Base-by-base conservation (phyloP, 805 yeast genomes). In the Yarrowia alimentaria region DNA sequence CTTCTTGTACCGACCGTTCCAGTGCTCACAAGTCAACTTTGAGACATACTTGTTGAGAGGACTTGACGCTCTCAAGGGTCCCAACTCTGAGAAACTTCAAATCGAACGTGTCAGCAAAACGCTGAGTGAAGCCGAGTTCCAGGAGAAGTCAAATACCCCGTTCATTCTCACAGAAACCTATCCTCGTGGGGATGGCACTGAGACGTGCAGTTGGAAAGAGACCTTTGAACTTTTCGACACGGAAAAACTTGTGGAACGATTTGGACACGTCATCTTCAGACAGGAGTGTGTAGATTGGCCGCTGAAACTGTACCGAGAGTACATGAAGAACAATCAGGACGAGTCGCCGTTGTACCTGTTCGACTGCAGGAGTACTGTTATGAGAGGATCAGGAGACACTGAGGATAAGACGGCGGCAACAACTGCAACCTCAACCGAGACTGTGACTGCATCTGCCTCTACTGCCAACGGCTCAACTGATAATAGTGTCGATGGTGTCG, bases 261-360 rank as follows among this genome's bases (percentile, higher is more conserved):
- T 82, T 56, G 79, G 87, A 1, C 64, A 74, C 17, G 81, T 76
- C 3, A 68, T 65, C 37, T 90, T 90, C 66, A 76, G 91, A 51
- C 95, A 89, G 64, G 97, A 90, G 66, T 79, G 85, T 22, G 91
- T 87, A 37, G 77, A 79, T 55, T 89, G 96, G 96, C 74, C 81
- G 3, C 68, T 89, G 17, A 58, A 68, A 1, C 68, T 78, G 16
- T 89, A 86, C 60, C 62, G 75, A 1, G 72, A 79, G 48, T 89
- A 89, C 61, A 74, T 82, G 58, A 59, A 66, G 4, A 53, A 67
- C 10, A 90, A 88, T 64, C 58, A 60, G 17, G 97, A 89, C 65
- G 96, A 89, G 63, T 80, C 83, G 17, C 96, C 96, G 6, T 69
- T 89, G 17, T 89, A 89, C 63, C 67, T 89, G 19, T 89, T 89